A percentile compares a stretch with the other conserved stretches of the same genome.
Evolutionary conservation across 169 alveolate genomes (phyloP).

Genomic region (Babesia gibsoni): DNA sequence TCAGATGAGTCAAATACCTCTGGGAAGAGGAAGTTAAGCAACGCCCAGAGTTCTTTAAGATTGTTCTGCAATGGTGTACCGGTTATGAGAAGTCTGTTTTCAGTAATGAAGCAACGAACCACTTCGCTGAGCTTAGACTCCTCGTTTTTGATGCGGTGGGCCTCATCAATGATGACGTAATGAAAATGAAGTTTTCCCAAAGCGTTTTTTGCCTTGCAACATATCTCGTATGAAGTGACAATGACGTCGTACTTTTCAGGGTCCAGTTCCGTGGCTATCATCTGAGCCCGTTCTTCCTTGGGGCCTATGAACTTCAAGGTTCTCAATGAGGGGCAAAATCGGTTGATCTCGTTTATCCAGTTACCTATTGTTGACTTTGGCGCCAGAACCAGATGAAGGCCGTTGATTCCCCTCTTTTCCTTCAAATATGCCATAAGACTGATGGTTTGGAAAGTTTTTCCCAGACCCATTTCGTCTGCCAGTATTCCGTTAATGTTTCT

Average conservation of each 20-base stretch:
- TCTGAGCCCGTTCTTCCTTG: conserved; percentile 85
- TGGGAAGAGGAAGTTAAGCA: conserved; percentile 97
- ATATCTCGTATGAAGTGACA: conserved; percentile 92
- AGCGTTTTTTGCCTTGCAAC: conserved; percentile 89
- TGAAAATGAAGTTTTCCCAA: conserved; percentile 90
- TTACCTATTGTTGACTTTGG: conserved; percentile 95
- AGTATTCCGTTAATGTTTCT: conserved; percentile 94
- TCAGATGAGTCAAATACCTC: conserved; percentile 93
- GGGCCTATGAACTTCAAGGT: conserved; percentile 94
- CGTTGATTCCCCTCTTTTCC: conserved; percentile 87
- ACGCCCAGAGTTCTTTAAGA: conserved; percentile 98
- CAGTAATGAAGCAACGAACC: conserved; percentile 85
- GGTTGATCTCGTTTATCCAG: conserved; percentile 95
- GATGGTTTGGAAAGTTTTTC: conserved; percentile 96
- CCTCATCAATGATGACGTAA: conserved; percentile 98
- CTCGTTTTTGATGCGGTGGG: conserved; percentile 97
- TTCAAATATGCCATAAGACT: conserved; percentile 90
- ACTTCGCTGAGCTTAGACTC: conserved; percentile 91
- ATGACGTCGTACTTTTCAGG: conserved; percentile 87
- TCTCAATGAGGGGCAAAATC: conserved; percentile 91
- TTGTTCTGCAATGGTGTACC: conserved; percentile 99
- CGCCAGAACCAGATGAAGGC: conserved; percentile 94
- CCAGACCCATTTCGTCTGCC: conserved; percentile 99
- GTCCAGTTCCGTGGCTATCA: conserved; percentile 65
- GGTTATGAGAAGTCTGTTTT: conserved; percentile 93